phyloP scores from a whole-genome alignment of 768 basidiomycete genomes.

The Pleurotus sapidus region DNA sequence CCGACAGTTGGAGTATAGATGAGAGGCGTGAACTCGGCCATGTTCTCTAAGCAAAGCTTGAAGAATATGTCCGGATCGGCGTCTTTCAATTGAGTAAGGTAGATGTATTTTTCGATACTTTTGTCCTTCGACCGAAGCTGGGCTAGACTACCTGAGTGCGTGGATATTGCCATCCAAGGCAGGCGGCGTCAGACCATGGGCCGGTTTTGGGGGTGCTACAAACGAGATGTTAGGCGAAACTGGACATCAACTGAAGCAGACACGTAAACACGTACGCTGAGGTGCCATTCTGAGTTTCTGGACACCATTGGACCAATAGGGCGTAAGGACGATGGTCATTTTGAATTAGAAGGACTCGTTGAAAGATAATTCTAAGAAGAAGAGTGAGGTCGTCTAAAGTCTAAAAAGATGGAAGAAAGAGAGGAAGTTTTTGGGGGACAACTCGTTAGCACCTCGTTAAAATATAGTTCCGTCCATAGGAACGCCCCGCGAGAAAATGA shows the following conservation, averaged over 20 bases:
- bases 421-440: not conserved
- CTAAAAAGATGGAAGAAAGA: not conserved
- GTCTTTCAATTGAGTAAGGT: constrained; percentile 71
- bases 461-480: constrained; percentile 5
- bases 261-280: constrained; percentile 42
- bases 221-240: constrained; percentile 8
- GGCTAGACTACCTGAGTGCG: constrained; percentile 52
- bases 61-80: constrained; percentile 78
- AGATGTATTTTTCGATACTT: constrained; percentile 82
- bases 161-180: constrained; percentile 53
- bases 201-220: constrained; percentile 38
- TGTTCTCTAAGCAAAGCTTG: constrained; percentile 65
- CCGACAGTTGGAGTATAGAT: constrained; percentile 95
- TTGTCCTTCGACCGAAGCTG: constrained; percentile 76
- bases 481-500: not conserved
- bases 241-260: not conserved
- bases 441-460: not conserved
- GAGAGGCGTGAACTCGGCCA: constrained; percentile 71
- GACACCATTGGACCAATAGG: constrained; percentile 67
- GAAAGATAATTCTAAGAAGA: constrained; percentile 1
- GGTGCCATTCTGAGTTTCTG: constrained; percentile 66
- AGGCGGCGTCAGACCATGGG: constrained; percentile 61
- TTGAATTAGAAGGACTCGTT: constrained; percentile 1
- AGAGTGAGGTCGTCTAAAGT: not conserved
- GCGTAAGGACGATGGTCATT: constrained; percentile 67